Evolutionary conservation across 257 asterid species (phyloP).

Genomic region (Ocimum tenuiflorum): DNA sequence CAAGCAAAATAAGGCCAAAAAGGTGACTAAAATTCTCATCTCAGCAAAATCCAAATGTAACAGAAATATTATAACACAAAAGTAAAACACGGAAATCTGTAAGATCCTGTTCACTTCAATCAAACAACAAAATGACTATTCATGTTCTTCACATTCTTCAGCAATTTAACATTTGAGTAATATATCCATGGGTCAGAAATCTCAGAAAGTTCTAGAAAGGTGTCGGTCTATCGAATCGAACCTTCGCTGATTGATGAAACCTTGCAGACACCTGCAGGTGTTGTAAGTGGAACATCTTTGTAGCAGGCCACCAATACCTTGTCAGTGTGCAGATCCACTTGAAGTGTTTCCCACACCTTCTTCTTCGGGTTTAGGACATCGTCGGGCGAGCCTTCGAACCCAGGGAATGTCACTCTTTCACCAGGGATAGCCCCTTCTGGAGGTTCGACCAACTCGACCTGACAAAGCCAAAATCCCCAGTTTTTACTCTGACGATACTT

Average conservation of each 20-base stretch:
- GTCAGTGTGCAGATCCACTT: conserved; percentile 63
- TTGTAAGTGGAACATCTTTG: conserved; percentile 71
- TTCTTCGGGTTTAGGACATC: conserved; percentile 79
- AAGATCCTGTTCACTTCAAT: background rate
- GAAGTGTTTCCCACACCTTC: conserved; percentile 91
- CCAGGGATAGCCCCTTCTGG: conserved; percentile 66
- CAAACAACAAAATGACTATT: background rate
- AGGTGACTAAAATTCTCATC: too few relatives aligned
- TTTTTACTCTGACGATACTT: background rate
- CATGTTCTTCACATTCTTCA: background rate
- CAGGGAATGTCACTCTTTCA: conserved; percentile 65
- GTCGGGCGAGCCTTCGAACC: conserved; percentile 64
- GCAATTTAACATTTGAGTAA: background rate
- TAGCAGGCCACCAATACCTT: conserved; percentile 66
- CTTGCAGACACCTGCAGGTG: conserved; percentile 81
- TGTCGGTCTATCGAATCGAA: conserved; percentile 42
- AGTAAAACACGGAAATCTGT: background rate
- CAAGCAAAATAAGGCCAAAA: too few relatives aligned
- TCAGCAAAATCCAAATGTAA: background rate
- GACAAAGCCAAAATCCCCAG: conserved; percentile 13
- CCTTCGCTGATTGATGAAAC: conserved; percentile 65
- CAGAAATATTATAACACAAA: background rate
- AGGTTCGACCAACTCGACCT: conserved; percentile 95
- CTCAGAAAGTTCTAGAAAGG: background rate
- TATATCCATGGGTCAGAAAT: conserved; percentile 3